phyloP scores from a whole-genome alignment of 192 early-diverging fungal species.

The Entomortierella parvispora region DNA sequence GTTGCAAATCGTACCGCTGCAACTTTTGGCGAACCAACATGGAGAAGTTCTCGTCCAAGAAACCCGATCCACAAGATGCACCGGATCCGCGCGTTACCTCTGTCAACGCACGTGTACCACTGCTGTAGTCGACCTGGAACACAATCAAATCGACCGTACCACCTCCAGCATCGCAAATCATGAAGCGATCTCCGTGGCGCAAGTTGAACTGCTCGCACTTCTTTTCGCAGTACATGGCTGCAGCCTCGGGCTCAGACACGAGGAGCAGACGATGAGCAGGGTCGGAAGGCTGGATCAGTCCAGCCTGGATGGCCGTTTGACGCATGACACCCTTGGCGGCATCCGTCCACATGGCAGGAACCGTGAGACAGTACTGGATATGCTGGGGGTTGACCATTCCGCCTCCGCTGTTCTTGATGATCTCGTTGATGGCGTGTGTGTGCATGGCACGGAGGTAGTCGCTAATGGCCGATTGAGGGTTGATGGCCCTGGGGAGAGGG shows the following conservation, averaged over 20 bases:
- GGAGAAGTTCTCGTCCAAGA: conserved; percentile 58
- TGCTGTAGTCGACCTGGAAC: conserved; percentile 56
- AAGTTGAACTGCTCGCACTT: conserved; percentile 59
- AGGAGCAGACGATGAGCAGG: conserved; percentile 59
- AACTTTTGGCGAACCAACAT: conserved; percentile 46
- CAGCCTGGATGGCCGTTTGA: conserved; percentile 63
- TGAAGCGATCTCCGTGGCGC: conserved; percentile 47
- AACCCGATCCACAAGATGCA: conserved; percentile 57
- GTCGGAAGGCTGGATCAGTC: conserved; percentile 55
- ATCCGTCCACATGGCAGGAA: conserved; percentile 66
- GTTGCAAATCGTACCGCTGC: conserved; percentile 47
- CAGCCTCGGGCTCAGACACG: conserved; percentile 64
- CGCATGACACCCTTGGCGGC: conserved; percentile 65
- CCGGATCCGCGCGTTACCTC: conserved; percentile 62
- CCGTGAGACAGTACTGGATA: conserved; percentile 56
- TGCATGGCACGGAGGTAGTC: conserved; percentile 53
- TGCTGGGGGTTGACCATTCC: conserved; percentile 47
- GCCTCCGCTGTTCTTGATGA: conserved; percentile 53
- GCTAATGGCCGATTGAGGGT: conserved; percentile 35
- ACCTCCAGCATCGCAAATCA: conserved; percentile 57
- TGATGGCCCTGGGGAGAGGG: conserved; percentile 49
- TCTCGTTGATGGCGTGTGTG: conserved; percentile 49
- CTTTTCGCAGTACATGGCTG: conserved; percentile 65
- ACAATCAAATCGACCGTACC: conserved; percentile 58
- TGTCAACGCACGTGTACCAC: conserved; percentile 49